Evolutionary conservation across 2,329 filamentous ascomycete genomes (phyloP), one percentile per base, ranked within the genome.

Genomic region (Daldinia sp.): DNA sequence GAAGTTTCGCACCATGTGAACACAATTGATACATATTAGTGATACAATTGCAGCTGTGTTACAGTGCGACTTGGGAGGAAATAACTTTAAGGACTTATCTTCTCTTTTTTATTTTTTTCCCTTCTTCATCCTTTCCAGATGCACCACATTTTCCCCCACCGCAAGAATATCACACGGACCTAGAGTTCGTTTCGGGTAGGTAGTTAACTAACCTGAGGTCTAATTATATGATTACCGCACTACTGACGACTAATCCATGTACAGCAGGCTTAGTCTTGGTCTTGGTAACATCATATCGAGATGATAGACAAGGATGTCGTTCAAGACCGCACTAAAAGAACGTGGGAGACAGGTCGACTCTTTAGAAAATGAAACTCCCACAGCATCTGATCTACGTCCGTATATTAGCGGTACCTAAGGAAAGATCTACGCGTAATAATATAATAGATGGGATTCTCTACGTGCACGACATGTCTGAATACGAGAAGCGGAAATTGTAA

Each of bases 1-100:
- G n/a, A 4, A 51, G 35, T 47, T 48, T 63, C 55, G 51, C 15
- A 30, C 30, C 43, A 45, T 63, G 47, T 57, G 45, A n/a, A 47
- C 30, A 30, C 34, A 59, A 60, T 58, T 48, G 41, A 59, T 63
- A 60, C 52, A 58, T 41, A 27, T 49, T 56, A 32, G 63, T 66
- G 39, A 43, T 54, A 52, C 58, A 19, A 53, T 43, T 11, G 45
- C 41, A 34, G 45, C 32, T 7, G 54, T 62, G 47, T 41, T 49
- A 62, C 63, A 29, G 51, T 39, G 21, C 50, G 49, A 51, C 45
- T 55, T n/a, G 59, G 25, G 23, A 53, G 30, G n/a, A 39, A 61
- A 47, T 2, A 37, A 21, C 35, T 52, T 25, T 47, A 52, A 41
- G 37, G 27, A 56, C 11, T 25, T 32, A 23, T 21, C 39, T 37